Conservation (phyloP, 306 rosid species). For the Geum urbanum region DNA sequence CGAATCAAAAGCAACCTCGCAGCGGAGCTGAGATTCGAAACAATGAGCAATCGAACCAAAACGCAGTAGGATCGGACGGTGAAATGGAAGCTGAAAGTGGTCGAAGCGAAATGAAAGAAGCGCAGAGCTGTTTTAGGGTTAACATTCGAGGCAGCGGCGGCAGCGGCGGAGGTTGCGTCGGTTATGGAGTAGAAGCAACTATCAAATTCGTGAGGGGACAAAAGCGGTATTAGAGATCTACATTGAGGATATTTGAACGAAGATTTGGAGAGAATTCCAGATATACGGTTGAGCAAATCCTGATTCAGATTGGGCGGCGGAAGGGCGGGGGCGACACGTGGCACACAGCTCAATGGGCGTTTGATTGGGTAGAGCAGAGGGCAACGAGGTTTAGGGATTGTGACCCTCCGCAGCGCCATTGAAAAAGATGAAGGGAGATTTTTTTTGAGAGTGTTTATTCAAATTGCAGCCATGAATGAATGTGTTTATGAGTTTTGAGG, state of each 20-base stretch:
- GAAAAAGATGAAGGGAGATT: not conserved
- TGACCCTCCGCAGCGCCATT: constrained; percentile 1
- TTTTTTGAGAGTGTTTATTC: not conserved
- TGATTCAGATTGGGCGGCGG: not conserved
- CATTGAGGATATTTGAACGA: constrained; percentile 1
- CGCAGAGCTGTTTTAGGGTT: constrained; percentile 3
- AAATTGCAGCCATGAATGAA: not conserved
- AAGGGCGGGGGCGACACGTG: not conserved
- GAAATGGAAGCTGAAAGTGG: not conserved
- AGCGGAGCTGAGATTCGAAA: not conserved
- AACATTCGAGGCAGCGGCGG: not conserved
- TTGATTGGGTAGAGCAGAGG: not conserved
- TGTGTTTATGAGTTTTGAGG: not conserved
- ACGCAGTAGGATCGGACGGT: not conserved
- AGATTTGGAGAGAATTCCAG: not conserved
- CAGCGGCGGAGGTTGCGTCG: not conserved
- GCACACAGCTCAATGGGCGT: not conserved
- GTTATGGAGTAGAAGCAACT: not conserved
- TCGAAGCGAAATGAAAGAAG: not conserved
- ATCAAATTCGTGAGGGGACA: not conserved
- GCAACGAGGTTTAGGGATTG: not conserved
- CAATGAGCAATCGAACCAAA: not conserved
- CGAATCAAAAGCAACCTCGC: constrained; percentile 2
- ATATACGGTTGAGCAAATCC: not conserved
- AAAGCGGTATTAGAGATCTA: constrained; percentile 1